phyloP scores from a whole-genome alignment of 352 stramenopile genomes.

The Phytophthora parvispora region DNA sequence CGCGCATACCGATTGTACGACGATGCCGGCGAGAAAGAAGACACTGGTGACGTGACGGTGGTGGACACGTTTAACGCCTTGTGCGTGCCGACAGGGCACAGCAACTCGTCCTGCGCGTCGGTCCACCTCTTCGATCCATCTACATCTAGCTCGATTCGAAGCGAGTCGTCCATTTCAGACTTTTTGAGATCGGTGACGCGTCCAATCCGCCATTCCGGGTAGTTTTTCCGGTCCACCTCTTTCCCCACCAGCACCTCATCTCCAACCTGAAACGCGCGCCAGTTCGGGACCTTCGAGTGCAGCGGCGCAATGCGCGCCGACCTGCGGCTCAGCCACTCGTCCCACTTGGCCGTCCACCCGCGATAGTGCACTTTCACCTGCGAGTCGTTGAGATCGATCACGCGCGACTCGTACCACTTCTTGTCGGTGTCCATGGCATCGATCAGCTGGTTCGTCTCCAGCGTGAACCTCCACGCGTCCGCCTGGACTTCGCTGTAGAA shows the following conservation, averaged over 20 bases:
- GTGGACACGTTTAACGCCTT: constrained; percentile 55
- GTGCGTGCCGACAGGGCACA: constrained; percentile 69
- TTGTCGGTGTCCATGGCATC: constrained; percentile 82
- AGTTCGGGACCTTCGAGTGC: constrained; percentile 85
- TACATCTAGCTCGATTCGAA: constrained; percentile 60
- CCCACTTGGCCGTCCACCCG: constrained; percentile 97
- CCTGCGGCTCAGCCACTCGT: constrained; percentile 95
- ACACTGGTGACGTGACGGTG: constrained; percentile 14
- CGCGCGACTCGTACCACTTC: constrained; percentile 85
- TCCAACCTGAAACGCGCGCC: constrained; percentile 68
- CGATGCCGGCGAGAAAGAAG: constrained; percentile 21
- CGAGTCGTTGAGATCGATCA: constrained; percentile 49
- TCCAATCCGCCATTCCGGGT: constrained; percentile 71
- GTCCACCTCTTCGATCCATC: constrained; percentile 58
- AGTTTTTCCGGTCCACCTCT: constrained; percentile 41
- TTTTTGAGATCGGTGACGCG: constrained; percentile 47
- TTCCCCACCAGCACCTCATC: constrained; percentile 68
- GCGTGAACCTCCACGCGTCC: constrained; percentile 68
- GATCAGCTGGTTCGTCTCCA: constrained; percentile 67
- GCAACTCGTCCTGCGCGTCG: constrained; percentile 72
- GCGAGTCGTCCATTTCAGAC: constrained; percentile 15
- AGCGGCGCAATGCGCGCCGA: constrained; percentile 93
- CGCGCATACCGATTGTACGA: constrained; percentile 49
- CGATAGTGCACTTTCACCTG: constrained; percentile 96
- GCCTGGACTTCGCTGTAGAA: constrained; percentile 77